These are phyloP conservation scores for Pythium aristosporum DNA, from an alignment of 352 stramenopile genomes.

Conservation along the genomic window DNA sequence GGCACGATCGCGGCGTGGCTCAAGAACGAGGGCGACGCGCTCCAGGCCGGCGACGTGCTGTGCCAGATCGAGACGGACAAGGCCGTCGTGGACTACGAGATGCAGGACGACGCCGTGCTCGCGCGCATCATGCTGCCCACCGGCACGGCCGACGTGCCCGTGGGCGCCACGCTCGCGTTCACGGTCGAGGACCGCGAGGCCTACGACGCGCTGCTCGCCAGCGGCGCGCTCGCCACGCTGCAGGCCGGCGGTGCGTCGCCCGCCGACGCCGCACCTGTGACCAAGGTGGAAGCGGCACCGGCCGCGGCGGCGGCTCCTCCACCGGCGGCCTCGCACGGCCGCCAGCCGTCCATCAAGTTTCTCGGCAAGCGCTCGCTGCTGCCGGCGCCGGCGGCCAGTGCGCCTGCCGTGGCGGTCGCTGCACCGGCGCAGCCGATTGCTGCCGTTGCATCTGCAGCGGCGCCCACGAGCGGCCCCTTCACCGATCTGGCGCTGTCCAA, in stretches of 20 bases:
- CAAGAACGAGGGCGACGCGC: conserved; percentile 88
- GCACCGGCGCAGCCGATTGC: conserved; percentile 1
- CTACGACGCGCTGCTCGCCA: conserved; percentile 59
- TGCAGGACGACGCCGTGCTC: conserved; percentile 96
- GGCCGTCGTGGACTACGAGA: conserved; percentile 98
- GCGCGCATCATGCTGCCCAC: conserved; percentile 92
- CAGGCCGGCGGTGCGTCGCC: conserved; percentile 23
- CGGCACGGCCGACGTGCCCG: conserved; percentile 87
- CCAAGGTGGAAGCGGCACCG: background rate
- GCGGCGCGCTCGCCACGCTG: conserved; percentile 53
- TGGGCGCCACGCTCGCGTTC: conserved; percentile 93
- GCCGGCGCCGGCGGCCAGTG: conserved; percentile 4
- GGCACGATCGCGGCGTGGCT: conserved; percentile 95
- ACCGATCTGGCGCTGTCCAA: conserved; percentile 89
- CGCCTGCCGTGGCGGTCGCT: conserved; percentile 19
- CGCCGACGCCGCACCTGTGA: background rate
- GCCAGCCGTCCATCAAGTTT: conserved; percentile 82
- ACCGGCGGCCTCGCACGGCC: conserved; percentile 16
- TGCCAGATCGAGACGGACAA: conserved; percentile 99
- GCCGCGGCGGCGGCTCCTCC: background rate
- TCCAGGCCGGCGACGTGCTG: conserved; percentile 91
- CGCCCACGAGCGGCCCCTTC: conserved; percentile 42
- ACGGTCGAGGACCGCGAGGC: conserved; percentile 92
- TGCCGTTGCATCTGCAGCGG: conserved; percentile 7
- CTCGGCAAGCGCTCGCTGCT: conserved; percentile 80